Conservation (phyloP, 208 protist species). For the Spironucleus salmonicida region DNA sequence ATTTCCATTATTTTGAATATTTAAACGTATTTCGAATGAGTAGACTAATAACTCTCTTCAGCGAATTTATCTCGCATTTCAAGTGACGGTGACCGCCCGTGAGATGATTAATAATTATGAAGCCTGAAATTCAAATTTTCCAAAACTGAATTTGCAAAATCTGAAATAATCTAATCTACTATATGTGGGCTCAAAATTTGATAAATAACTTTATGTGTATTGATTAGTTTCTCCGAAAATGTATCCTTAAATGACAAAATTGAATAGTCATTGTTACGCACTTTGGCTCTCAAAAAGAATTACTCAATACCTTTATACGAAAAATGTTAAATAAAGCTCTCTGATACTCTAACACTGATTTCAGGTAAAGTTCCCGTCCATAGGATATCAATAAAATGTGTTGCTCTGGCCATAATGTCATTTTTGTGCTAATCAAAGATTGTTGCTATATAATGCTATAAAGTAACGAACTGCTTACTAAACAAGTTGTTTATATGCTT, state of each 20-base stretch:
- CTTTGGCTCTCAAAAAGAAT: too few relatives aligned
- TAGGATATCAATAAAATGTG: not conserved
- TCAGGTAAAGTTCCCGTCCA: not conserved
- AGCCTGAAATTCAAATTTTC: not conserved
- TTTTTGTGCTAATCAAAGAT: not conserved
- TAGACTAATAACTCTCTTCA: not conserved
- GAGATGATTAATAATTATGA: not conserved
- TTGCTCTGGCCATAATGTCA: not conserved
- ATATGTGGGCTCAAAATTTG: not conserved
- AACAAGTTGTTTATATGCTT: not conserved
- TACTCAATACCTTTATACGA: not conserved
- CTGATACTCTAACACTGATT: not conserved
- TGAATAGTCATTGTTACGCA: not conserved
- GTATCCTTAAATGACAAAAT: not conserved
- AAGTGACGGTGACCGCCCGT: not conserved
- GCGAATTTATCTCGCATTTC: not conserved
- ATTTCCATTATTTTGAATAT: not conserved
- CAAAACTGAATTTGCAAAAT: not conserved
- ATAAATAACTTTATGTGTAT: not conserved
- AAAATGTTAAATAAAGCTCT: not conserved
- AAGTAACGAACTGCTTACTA: not conserved
- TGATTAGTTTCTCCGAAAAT: not conserved
- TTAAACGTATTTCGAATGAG: not conserved
- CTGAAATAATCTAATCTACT: not conserved
- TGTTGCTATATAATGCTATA: not conserved